phyloP scores from a whole-genome alignment of 2,329 filamentous ascomycete genomes.

The Hortaea werneckii region DNA sequence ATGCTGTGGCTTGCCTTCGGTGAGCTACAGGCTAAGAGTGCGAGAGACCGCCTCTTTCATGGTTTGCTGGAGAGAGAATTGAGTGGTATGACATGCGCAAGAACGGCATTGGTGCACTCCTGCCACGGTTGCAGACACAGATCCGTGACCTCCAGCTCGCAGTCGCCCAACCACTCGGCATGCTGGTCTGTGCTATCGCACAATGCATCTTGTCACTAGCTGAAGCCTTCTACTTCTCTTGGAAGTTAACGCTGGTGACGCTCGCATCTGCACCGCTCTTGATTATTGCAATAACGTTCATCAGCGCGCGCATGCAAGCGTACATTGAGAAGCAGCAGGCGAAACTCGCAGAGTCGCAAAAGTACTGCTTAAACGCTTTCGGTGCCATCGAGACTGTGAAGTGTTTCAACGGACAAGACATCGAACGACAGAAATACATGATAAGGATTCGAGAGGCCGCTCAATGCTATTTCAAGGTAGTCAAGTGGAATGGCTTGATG shows the following conservation, averaged over 20 bases:
- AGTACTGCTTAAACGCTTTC: constrained; percentile 59
- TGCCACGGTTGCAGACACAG: constrained; percentile 68
- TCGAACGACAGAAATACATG: constrained; percentile 59
- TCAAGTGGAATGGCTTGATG: constrained; percentile 59
- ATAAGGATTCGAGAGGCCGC: constrained; percentile 48
- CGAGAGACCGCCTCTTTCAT: constrained; percentile 55
- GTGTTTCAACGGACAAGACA: constrained; percentile 64
- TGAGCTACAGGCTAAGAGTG: constrained; percentile 63
- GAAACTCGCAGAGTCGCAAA: constrained; percentile 60
- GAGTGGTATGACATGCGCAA: constrained; percentile 70
- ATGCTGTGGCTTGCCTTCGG: constrained; percentile 66
- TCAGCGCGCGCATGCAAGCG: constrained; percentile 52
- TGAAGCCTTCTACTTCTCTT: constrained; percentile 70
- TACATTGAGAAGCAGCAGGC: constrained; percentile 60
- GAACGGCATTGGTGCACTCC: constrained; percentile 61
- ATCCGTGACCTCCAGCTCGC: constrained; percentile 72
- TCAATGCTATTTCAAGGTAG: constrained; percentile 56
- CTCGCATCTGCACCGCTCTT: constrained; percentile 63
- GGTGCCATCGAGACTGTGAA: constrained; percentile 77
- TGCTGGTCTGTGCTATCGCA: constrained; percentile 54
- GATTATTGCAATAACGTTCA: constrained; percentile 46
- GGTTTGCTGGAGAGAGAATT: constrained; percentile 64
- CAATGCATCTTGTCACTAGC: constrained; percentile 47
- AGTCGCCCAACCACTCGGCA: constrained; percentile 69
- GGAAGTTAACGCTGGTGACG: constrained; percentile 73